phyloP scores from a whole-genome alignment of 1,284 basidiomycete species.

The Rhizoctonia solani region DNA sequence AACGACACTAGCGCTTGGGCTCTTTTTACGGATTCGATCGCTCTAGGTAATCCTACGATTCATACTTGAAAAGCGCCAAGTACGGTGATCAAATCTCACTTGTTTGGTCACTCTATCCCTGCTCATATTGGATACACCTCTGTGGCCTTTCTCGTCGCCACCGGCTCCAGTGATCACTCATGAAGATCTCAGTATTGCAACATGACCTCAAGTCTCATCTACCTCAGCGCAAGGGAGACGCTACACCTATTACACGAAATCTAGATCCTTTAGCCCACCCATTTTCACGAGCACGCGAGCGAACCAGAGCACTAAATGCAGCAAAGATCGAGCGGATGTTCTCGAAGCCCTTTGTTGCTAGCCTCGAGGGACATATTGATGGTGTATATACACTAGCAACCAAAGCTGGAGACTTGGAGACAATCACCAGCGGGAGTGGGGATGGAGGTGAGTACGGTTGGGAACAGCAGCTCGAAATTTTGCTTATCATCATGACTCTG shows the following conservation, averaged over 20 bases:
- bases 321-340: constrained; percentile 98
- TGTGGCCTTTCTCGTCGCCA: no score
- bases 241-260: constrained; percentile 87
- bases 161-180: background rate
- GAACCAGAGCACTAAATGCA: constrained; percentile 91
- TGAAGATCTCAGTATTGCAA: constrained; percentile 87
- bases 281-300: constrained; percentile 90
- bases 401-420: constrained; percentile 76
- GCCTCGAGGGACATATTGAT: constrained; percentile 92
- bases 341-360: constrained; percentile 92
- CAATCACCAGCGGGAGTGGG: constrained; percentile 92
- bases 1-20: background rate
- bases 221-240: constrained; percentile 64
- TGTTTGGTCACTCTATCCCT: background rate
- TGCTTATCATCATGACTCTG: background rate
- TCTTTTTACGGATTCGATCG: no score
- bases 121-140: no score
- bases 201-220: constrained; percentile 79
- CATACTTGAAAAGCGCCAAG: no score
- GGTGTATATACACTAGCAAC: constrained; percentile 88
- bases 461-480: background rate
- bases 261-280: constrained; percentile 94
- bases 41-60: no score
- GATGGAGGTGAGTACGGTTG: constrained; percentile 77
- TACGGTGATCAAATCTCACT: no score